A percentile compares a stretch with the other conserved stretches of the same genome.
Conservation (phyloP, 2,329 filamentous ascomycete species). For the Colletotrichum camelliae region DNA sequence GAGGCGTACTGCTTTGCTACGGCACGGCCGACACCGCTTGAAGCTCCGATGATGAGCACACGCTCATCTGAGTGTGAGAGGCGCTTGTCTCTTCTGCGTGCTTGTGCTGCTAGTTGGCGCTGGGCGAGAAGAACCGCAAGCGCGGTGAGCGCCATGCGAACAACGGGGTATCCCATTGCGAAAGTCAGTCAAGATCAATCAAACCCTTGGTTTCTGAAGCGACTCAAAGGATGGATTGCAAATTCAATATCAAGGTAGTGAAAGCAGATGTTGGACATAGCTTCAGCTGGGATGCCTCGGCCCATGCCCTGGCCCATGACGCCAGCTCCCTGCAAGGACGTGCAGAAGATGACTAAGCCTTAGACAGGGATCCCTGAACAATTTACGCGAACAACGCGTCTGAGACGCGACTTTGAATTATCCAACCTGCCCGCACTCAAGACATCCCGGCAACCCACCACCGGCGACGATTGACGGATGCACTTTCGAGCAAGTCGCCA, state of each 20-base stretch:
- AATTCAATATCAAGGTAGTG: not conserved
- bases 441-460: not conserved
- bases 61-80: not conserved
- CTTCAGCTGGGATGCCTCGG: not conserved
- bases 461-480: not conserved
- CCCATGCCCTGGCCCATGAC: not conserved
- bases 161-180: not conserved
- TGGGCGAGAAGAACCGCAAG: slow-evolving; percentile 1
- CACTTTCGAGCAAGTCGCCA: not conserved
- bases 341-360: not conserved
- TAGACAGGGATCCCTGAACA: accelerated
- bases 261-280: not conserved
- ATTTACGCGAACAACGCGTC: not conserved
- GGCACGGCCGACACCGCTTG: slow-evolving; percentile 9
- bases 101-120: not conserved
- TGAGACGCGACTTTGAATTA: not conserved
- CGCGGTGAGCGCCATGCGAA: not conserved
- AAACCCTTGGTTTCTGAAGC: not conserved
- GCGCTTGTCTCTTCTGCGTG: not conserved
- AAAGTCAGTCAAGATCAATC: not conserved
- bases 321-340: not conserved
- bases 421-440: not conserved
- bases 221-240: not conserved
- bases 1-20: slow-evolving; percentile 6
- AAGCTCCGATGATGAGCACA: slow-evolving; percentile 11